Percentiles rank a stretch among this genome's conserved stretches.
Conservation (phyloP, 2,329 filamentous ascomycete species). For the Penicillium palitans region DNA sequence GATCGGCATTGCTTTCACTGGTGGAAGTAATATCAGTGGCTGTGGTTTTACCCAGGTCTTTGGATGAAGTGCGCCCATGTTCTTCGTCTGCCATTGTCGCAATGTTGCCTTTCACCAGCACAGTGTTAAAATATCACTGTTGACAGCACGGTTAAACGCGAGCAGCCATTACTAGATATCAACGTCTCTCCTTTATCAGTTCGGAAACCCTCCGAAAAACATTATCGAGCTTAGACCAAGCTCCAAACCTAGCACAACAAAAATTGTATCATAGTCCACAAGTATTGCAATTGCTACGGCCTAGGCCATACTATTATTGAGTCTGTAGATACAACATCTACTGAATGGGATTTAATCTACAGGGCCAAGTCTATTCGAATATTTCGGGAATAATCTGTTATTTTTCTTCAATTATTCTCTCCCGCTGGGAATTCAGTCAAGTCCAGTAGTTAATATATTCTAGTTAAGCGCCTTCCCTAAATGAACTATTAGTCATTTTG, state of each 20-base stretch:
- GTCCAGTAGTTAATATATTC: not conserved
- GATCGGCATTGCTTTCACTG: not conserved
- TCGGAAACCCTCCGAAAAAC: constrained; percentile 7
- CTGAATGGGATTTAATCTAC: too few species aligned
- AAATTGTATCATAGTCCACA: constrained; percentile 11
- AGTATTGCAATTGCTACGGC: constrained; percentile 9
- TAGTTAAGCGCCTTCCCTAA: not conserved
- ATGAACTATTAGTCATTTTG: not conserved
- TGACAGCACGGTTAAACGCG: not conserved
- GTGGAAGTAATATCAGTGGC: constrained; percentile 4
- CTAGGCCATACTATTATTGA: not conserved
- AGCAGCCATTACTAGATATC: not conserved
- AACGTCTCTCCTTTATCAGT: not conserved
- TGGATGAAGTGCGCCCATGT: not conserved
- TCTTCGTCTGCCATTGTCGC: constrained; percentile 3
- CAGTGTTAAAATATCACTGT: not conserved
- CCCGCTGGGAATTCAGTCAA: too few species aligned
- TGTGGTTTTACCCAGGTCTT: constrained; percentile 1
- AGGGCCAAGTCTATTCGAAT: not conserved
- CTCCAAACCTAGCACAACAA: not conserved
- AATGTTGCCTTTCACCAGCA: not conserved
- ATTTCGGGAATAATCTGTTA: not conserved
- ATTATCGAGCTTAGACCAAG: not conserved
- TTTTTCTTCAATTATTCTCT: not conserved
- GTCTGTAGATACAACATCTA: not conserved